Base-by-base conservation (phyloP, 1,284 basidiomycete species). In the Rhodotorula glutinis region DNA sequence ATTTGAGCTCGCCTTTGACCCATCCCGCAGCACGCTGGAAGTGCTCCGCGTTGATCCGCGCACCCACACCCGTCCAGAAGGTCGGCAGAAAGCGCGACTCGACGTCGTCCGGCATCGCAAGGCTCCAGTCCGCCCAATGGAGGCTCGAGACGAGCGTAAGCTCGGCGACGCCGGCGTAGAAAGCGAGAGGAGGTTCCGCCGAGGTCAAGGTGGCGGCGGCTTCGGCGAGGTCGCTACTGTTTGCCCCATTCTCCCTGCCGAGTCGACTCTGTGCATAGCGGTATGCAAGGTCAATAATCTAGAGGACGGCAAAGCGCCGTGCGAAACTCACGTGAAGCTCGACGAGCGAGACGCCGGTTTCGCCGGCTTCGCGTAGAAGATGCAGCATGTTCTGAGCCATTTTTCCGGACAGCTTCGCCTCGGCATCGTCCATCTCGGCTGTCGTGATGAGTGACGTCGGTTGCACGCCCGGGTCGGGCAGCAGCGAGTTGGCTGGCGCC, bases 81-180 rank as follows among this genome's bases (percentile, higher is more conserved):
- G 58, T 44, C 7, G 66, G 70, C 10, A 59, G n/a, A 43, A 66
- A 29, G 41, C 49, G 49, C 30, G 53, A n/a, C 38, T 16, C 23
- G 40, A 4, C 17, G 13, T n/a, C 38, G n/a, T 23, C 9, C 4
- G 81, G 83, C n/a, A 85, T 83, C 2, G 84, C 83, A 25, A 85
- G 83, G 1, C 85, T 83, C 89, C 89, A 91, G 21, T 80, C 69
- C 38, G 76, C 75, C 70, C 85, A 78, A 74, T 83, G 82, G 7
- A 79, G 78, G 0, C 83, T 80, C 73, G 80, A 76, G 68, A 86
- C 79, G 46, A 89, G 77, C n/a, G 81, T 76, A 43, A 83, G 77
- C 21, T 77, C 76, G 44, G 82, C 80, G 75, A 88, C 88, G 19
- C 89, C 90, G 14, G 82, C 80, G 86, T 87, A 88, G 75, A 87